Evolutionary conservation across 768 basidiomycete genomes (phyloP), one percentile per base, ranked within the genome.

Genomic region (Russula earlei): DNA sequence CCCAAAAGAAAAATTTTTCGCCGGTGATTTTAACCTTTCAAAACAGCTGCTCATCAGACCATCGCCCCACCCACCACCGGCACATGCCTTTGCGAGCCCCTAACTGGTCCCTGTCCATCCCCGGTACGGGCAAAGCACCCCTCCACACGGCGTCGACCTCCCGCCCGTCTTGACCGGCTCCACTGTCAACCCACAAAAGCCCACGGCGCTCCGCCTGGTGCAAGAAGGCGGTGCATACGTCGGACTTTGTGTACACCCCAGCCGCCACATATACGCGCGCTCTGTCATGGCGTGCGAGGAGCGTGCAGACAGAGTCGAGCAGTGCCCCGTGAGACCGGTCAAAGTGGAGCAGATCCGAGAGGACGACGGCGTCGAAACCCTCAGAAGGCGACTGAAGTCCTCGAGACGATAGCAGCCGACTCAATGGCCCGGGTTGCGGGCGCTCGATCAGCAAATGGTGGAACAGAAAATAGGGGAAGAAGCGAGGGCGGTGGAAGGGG

Each of bases 331-430:
- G 86, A 41, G 80, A 83, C 51, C 63, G 62, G 64, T 80, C 72
- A 65, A 87, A 86, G 67, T 87, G 83, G 24, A 89, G 74, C 11
- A 90, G 72, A 69, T 89, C 85, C 3, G 84, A 87, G 45, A 85
- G 74, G 54, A 89, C 76, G 48, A 87, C 71, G 17, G 77, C 62
- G 61, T 86, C 83, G 65, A 75, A 87, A 0, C 72, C 71, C 19
- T 44, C 37, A 33, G 36, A 37, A 15, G n/a, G 45, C 8, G 4
- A n/a, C 7, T 24, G 5, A 19, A 2, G 20, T 10, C 19, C 37
- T 52, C 47, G 48, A 20, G 52, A 17, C 22, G 25, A 37, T 20
- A 51, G 54, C 9, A 43, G 45, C 29, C 36, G 34, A 52, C 20
- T 40, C 19, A 25, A 60, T 43, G 12, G 19, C 43, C 34, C 22